A percentile compares a stretch with the other conserved stretches of the same genome.
These are phyloP conservation scores for Nannochloropsis oceanica DNA, from an alignment of 108 stramenopile genomes.

Conservation along the genomic window DNA sequence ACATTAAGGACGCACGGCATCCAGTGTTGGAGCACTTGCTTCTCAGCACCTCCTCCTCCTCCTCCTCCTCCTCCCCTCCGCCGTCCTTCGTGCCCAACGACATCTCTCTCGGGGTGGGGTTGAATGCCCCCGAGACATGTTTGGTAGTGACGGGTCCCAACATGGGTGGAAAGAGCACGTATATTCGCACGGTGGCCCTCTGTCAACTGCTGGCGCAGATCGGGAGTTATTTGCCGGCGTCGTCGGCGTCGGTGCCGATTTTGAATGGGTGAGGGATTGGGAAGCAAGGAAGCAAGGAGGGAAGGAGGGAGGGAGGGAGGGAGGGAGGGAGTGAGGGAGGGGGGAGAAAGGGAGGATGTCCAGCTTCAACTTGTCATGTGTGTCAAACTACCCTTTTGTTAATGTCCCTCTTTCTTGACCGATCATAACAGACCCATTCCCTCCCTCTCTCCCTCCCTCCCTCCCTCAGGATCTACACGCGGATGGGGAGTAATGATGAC, in stretches of 20 bases:
- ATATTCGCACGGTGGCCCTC: slow-evolving; percentile 24
- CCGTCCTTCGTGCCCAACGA: slow-evolving; percentile 22
- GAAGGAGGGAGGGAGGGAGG: too few relatives aligned
- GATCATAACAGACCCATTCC: neutral
- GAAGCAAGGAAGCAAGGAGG: too few relatives aligned
- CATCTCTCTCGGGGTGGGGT: neutral
- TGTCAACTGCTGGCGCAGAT: slow-evolving; percentile 25
- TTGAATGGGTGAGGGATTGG: neutral
- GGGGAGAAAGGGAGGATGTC: too few relatives aligned
- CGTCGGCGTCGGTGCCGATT: neutral
- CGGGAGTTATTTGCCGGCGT: neutral
- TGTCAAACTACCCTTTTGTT: too few relatives aligned
- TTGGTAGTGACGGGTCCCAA: slow-evolving; percentile 33
- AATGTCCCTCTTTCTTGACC: neutral
- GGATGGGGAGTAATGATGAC: slow-evolving; percentile 34
- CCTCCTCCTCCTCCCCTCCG: neutral
- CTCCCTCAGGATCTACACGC: slow-evolving; percentile 9
- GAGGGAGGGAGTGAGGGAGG: too few relatives aligned
- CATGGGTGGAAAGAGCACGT: slow-evolving; percentile 33
- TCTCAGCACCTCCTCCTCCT: neutral
- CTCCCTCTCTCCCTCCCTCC: neutral
- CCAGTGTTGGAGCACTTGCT: slow-evolving; percentile 22
- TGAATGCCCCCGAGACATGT: neutral
- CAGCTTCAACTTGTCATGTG: too few relatives aligned
- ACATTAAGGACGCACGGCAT: slow-evolving; percentile 6